phyloP scores from a whole-genome alignment of 2,329 filamentous ascomycete genomes.

The Colletotrichum musicola region DNA sequence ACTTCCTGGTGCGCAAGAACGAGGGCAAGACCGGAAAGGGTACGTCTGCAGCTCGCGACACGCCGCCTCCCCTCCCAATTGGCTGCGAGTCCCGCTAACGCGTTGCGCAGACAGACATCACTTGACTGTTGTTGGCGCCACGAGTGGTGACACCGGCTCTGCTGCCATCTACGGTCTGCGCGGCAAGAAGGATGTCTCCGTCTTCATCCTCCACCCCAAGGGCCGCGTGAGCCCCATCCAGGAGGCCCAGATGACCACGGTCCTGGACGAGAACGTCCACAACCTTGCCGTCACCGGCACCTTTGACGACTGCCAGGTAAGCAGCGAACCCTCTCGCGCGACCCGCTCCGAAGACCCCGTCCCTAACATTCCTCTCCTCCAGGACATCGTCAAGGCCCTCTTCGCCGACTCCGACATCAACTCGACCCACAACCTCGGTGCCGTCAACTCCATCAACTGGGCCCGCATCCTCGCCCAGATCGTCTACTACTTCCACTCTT shows the following conservation, averaged over 20 bases:
- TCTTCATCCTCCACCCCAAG: slow-evolving; percentile 94
- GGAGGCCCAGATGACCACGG: slow-evolving; percentile 97
- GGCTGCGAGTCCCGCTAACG: slow-evolving; percentile 42
- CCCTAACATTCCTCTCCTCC: slow-evolving; percentile 19
- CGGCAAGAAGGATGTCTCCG: slow-evolving; percentile 96
- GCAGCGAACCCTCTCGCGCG: slow-evolving; percentile 15
- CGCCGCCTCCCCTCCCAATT: neutral
- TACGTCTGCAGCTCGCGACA: slow-evolving; percentile 44
- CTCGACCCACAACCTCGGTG: slow-evolving; percentile 83
- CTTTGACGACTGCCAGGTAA: slow-evolving; percentile 93
- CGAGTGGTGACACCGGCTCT: slow-evolving; percentile 90
- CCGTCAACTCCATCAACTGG: slow-evolving; percentile 98
- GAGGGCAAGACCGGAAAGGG: slow-evolving; percentile 72
- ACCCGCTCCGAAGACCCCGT: neutral
- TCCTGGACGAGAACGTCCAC: slow-evolving; percentile 90
- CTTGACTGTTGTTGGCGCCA: slow-evolving; percentile 87
- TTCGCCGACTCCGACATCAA: slow-evolving; percentile 91
- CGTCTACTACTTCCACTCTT: slow-evolving; percentile 96
- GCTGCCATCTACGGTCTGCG: slow-evolving; percentile 95
- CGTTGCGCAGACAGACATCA: slow-evolving; percentile 74
- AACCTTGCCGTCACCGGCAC: slow-evolving; percentile 91
- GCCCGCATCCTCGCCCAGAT: slow-evolving; percentile 96
- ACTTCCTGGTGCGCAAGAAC: slow-evolving; percentile 83
- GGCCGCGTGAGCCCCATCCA: slow-evolving; percentile 92
- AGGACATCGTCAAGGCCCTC: slow-evolving; percentile 93